Evolutionary conservation across 805 yeast genomes (phyloP).

Genomic region (Myxozyma melibiosi): DNA sequence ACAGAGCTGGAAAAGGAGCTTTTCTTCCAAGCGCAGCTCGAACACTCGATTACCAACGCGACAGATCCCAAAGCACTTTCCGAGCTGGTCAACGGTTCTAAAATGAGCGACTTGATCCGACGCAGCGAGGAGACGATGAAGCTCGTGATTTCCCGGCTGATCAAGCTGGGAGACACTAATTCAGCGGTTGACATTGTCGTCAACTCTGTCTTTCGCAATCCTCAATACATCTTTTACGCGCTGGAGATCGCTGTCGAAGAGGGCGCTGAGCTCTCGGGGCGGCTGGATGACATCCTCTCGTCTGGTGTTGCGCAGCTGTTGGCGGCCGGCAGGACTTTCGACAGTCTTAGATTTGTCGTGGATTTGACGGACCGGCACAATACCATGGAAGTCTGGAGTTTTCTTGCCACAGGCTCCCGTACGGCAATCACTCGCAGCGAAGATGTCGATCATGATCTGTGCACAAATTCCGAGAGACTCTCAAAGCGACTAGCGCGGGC

Average conservation of each 20-base stretch:
- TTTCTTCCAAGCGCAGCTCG: slow-evolving; percentile 14
- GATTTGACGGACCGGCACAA: neutral
- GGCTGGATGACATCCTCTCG: neutral
- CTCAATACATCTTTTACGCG: neutral
- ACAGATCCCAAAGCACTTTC: neutral
- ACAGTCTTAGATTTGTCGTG: neutral
- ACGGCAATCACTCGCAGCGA: neutral
- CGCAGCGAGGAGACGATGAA: slow-evolving; percentile 3
- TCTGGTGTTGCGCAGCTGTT: neutral
- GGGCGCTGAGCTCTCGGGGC: neutral
- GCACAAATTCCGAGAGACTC: neutral
- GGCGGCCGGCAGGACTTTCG: slow-evolving; percentile 1
- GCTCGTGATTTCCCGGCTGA: slow-evolving; percentile 5
- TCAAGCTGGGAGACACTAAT: neutral
- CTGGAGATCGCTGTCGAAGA: neutral
- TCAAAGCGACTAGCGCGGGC: slow-evolving; percentile 4
- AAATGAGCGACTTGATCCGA: neutral
- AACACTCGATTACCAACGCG: slow-evolving; percentile 1
- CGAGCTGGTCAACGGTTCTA: neutral
- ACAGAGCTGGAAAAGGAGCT: slow-evolving; percentile 1
- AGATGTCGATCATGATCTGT: neutral
- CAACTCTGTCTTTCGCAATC: neutral
- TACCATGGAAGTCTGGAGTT: slow-evolving; percentile 5
- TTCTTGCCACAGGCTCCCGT: neutral
- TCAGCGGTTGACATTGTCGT: neutral